Percentiles rank a stretch among this genome's conserved stretches.
phyloP scores from a whole-genome alignment of 345 rosid species.

The Rhodamnia argentea region DNA sequence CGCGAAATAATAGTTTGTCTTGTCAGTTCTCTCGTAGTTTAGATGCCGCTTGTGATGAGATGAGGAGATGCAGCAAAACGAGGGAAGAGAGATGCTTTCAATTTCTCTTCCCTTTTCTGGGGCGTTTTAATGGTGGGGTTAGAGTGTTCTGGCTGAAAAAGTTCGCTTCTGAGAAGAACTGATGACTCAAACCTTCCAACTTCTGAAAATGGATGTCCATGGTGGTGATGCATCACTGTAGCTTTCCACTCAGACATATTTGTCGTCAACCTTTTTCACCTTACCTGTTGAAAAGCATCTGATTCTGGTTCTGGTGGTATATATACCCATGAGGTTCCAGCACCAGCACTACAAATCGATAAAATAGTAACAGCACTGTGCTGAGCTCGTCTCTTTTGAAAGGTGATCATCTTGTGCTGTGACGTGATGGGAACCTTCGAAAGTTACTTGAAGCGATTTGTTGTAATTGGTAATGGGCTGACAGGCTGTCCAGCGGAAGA shows the following conservation, averaged over 20 bases:
- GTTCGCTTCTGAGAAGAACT: not conserved
- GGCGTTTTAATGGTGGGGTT: not conserved
- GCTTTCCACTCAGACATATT: fast-evolving
- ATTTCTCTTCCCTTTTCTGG: not conserved
- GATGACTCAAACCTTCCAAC: not conserved
- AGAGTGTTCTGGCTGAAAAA: not conserved
- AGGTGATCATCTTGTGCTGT: not conserved
- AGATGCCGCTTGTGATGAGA: not conserved
- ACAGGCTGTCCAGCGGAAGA: constrained; percentile 16
- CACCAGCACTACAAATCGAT: not conserved
- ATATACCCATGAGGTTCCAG: not conserved
- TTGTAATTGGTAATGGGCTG: not conserved
- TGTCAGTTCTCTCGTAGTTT: not conserved
- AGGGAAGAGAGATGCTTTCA: not conserved
- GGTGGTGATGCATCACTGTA: not conserved
- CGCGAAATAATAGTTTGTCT: not conserved
- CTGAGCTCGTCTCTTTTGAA: not conserved
- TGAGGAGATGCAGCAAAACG: not conserved
- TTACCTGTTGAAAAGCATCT: not conserved
- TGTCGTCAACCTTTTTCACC: not conserved
- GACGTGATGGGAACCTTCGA: not conserved
- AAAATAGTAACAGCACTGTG: not conserved
- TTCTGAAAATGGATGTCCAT: not conserved
- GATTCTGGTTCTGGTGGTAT: not conserved
- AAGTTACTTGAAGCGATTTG: constrained; percentile 4